These are phyloP conservation scores for Westerdykella ornata DNA, from an alignment of 2,329 filamentous ascomycete genomes.

Conservation along the genomic window DNA sequence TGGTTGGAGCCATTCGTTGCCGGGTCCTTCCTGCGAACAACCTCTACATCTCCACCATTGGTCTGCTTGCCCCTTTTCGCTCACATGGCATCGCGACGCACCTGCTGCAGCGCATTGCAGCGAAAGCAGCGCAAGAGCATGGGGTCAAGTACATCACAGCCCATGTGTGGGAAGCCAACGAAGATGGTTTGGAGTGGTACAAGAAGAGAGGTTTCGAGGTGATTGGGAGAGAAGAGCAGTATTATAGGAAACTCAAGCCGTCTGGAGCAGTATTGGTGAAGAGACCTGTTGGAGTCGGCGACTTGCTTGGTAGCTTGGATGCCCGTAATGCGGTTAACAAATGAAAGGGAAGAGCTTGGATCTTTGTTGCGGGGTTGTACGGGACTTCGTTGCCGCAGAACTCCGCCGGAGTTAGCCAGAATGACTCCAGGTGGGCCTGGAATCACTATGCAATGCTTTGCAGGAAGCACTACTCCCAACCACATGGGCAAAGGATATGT, in stretches of 20 bases:
- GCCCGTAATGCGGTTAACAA: neutral
- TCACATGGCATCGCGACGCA: conserved; percentile 51
- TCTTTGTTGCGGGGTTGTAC: neutral
- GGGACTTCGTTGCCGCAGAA: too few species aligned
- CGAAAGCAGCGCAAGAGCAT: conserved; percentile 46
- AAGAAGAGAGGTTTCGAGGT: conserved; percentile 51
- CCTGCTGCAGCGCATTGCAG: conserved; percentile 43
- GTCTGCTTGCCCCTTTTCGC: conserved; percentile 55
- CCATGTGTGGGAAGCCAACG: conserved; percentile 59
- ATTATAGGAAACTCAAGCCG: conserved; percentile 55
- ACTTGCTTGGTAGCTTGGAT: conserved; percentile 17
- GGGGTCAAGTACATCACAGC: conserved; percentile 50
- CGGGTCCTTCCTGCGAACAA: conserved; percentile 37
- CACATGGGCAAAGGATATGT: too few species aligned
- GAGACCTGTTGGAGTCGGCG: conserved; percentile 37
- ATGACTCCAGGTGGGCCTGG: too few species aligned
- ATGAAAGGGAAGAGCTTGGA: neutral
- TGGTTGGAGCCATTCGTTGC: conserved; percentile 45
- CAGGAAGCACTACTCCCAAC: neutral
- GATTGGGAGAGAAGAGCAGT: conserved; percentile 47
- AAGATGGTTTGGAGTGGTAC: conserved; percentile 57
- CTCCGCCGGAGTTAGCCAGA: too few species aligned
- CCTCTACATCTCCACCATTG: conserved; percentile 57
- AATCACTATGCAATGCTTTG: neutral
- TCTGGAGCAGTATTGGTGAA: conserved; percentile 49